phyloP scores from a whole-genome alignment of 2,329 filamentous ascomycete genomes.

The Orbilia javanica region DNA sequence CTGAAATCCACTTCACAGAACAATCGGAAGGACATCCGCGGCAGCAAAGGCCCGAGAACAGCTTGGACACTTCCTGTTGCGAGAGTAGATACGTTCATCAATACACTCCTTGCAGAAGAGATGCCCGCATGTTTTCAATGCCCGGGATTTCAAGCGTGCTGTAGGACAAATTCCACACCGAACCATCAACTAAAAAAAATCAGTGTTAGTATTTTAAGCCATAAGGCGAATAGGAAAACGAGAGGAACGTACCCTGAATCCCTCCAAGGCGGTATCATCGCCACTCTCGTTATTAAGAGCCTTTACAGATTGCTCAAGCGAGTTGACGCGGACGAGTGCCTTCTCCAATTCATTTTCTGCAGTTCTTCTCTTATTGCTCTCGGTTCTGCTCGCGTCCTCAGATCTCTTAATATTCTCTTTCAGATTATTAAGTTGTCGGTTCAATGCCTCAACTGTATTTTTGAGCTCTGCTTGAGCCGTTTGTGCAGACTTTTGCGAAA shows the following conservation, averaged over 20 bases:
- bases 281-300: conserved; percentile 80
- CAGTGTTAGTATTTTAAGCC: conserved; percentile 64
- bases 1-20: conserved; percentile 22
- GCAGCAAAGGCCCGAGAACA: conserved; percentile 93
- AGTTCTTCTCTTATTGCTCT: conserved; percentile 73
- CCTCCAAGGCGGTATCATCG: conserved; percentile 62
- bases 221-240: not conserved
- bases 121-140: conserved; percentile 93
- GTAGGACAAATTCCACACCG: conserved; percentile 92
- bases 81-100: conserved; percentile 86
- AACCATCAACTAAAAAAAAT: conserved; percentile 73
- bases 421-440: conserved; percentile 81
- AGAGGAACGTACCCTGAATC: conserved; percentile 76
- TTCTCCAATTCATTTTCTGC: conserved; percentile 81
- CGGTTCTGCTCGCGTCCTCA: conserved; percentile 76
- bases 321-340: conserved; percentile 80
- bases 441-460: conserved; percentile 78
- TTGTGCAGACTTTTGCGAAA: conserved; percentile 82
- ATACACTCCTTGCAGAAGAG: conserved; percentile 93
- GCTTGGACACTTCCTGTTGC: conserved; percentile 93
- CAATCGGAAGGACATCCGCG: conserved; percentile 82
- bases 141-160: conserved; percentile 88
- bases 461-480: conserved; percentile 77
- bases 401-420: conserved; percentile 80
- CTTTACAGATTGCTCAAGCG: conserved; percentile 84